A percentile compares a stretch with the other conserved stretches of the same genome.
These are phyloP conservation scores for Pinus albicaulis DNA, from an alignment of 75 land plant species.

Conservation along the genomic window DNA sequence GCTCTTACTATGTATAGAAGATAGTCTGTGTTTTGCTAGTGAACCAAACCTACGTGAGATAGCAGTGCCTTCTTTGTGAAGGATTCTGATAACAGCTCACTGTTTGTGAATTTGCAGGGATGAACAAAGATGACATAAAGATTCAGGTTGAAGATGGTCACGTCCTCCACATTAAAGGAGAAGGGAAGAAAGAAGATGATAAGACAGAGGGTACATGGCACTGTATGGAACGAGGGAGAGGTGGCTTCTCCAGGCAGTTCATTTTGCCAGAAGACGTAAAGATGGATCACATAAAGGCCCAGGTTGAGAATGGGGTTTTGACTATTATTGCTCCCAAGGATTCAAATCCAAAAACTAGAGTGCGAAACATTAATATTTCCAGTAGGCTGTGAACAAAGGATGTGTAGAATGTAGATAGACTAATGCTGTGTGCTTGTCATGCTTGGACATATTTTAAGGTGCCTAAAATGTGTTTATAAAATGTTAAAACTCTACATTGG, in stretches of 20 bases:
- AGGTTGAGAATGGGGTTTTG: constrained; percentile 49
- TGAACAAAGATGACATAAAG: constrained; percentile 50
- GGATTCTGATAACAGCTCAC: too few relatives aligned
- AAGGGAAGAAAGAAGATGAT: constrained; percentile 19
- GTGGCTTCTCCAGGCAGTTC: constrained; percentile 36
- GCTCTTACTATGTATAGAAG: too few relatives aligned
- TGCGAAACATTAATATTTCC: constrained; percentile 27
- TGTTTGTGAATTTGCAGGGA: constrained; percentile 13
- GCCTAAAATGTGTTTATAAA: too few relatives aligned
- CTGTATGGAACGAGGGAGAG: constrained; percentile 26
- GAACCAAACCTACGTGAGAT: too few relatives aligned
- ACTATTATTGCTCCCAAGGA: constrained; percentile 59
- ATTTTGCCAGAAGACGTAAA: constrained; percentile 52
- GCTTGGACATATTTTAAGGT: too few relatives aligned
- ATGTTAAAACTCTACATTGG: too few relatives aligned
- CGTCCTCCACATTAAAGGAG: constrained; percentile 34
- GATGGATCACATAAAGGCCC: constrained; percentile 52
- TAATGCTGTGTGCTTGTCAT: too few relatives aligned
- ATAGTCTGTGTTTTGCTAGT: too few relatives aligned
- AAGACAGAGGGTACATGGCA: constrained; percentile 30
- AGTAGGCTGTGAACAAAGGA: constrained; percentile 29
- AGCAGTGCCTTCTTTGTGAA: too few relatives aligned
- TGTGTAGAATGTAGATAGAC: too few relatives aligned
- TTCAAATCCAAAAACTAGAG: constrained; percentile 25
- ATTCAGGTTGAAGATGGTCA: constrained; percentile 53